Evolutionary conservation across 805 yeast genomes (phyloP).

Genomic region (Saccharomycopsis selenospora): DNA sequence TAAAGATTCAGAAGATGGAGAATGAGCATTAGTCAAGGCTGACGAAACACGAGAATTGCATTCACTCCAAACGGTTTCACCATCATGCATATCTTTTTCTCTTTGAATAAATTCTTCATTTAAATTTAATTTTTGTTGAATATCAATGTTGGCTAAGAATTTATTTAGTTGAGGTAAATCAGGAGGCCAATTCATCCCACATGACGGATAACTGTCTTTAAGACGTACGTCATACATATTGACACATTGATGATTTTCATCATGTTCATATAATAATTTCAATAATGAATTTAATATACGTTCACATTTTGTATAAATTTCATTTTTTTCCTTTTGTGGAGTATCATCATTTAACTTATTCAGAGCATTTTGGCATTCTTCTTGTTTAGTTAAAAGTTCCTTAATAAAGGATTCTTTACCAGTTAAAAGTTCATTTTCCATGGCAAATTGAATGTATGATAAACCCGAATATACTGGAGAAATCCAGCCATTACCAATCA

Average conservation of each 20-base stretch:
- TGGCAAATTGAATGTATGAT: constrained; percentile 55
- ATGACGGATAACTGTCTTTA: constrained; percentile 54
- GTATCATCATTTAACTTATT: constrained; percentile 6
- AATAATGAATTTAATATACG: constrained; percentile 28
- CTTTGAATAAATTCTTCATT: constrained; percentile 28
- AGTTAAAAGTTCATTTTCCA: constrained; percentile 42
- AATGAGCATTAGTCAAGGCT: constrained; percentile 41
- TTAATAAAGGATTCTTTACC: constrained; percentile 20
- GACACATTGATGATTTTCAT: constrained; percentile 27
- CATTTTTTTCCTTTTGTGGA: constrained; percentile 21
- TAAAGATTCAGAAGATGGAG: constrained; percentile 55
- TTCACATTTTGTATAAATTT: constrained; percentile 38
- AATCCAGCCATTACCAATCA: constrained; percentile 78
- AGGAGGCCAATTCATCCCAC: constrained; percentile 82
- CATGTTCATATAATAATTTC: constrained; percentile 26
- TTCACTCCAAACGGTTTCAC: constrained; percentile 57
- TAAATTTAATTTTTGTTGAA: constrained; percentile 48
- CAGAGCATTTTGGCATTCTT: constrained; percentile 19
- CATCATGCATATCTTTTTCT: constrained; percentile 9
- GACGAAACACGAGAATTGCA: constrained; percentile 58
- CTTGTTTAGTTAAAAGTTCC: constrained; percentile 13
- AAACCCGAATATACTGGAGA: constrained; percentile 66
- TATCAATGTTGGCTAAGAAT: constrained; percentile 43
- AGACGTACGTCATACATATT: constrained; percentile 65
- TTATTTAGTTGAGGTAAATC: constrained; percentile 45